Evolutionary conservation across 2,329 filamentous ascomycete genomes (phyloP).

Genomic region (Herpotrichia juniperi): DNA sequence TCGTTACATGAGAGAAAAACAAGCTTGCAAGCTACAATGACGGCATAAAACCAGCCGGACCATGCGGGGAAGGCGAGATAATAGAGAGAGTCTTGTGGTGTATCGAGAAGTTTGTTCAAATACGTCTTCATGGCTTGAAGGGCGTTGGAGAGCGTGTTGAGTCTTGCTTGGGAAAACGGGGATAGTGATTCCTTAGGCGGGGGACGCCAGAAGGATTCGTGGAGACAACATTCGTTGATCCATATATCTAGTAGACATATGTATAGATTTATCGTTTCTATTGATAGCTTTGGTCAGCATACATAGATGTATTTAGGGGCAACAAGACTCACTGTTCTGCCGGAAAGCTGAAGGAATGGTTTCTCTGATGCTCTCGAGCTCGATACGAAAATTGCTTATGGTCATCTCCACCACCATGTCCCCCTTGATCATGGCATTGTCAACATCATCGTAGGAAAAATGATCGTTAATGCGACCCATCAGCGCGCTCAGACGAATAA

Average conservation of each 20-base stretch:
- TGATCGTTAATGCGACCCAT: constrained; percentile 23
- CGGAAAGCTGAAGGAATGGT: constrained; percentile 5
- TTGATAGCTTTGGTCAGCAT: not conserved
- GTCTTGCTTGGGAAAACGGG: not conserved
- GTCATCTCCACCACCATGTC: constrained; percentile 24
- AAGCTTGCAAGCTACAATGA: constrained; percentile 30
- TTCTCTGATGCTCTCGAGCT: constrained; percentile 19
- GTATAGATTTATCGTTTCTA: constrained; percentile 11
- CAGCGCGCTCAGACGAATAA: constrained; percentile 23
- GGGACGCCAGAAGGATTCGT: constrained; percentile 21
- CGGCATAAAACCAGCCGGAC: constrained; percentile 29
- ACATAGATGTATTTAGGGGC: not conserved
- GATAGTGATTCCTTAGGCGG: not conserved
- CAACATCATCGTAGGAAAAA: constrained; percentile 30
- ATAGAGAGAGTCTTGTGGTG: constrained; percentile 14
- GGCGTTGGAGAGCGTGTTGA: constrained; percentile 14
- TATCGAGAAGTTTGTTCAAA: constrained; percentile 14
- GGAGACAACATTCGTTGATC: constrained; percentile 28
- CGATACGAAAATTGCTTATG: constrained; percentile 19
- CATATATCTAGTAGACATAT: constrained; percentile 18
- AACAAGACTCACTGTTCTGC: constrained; percentile 13
- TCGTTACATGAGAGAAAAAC: constrained; percentile 31
- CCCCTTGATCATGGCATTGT: constrained; percentile 22
- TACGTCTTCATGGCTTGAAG: constrained; percentile 18
- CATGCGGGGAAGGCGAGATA: constrained; percentile 21